Evolutionary conservation across 352 stramenopile species (phyloP).

Genomic region (Phytophthora multivora): DNA sequence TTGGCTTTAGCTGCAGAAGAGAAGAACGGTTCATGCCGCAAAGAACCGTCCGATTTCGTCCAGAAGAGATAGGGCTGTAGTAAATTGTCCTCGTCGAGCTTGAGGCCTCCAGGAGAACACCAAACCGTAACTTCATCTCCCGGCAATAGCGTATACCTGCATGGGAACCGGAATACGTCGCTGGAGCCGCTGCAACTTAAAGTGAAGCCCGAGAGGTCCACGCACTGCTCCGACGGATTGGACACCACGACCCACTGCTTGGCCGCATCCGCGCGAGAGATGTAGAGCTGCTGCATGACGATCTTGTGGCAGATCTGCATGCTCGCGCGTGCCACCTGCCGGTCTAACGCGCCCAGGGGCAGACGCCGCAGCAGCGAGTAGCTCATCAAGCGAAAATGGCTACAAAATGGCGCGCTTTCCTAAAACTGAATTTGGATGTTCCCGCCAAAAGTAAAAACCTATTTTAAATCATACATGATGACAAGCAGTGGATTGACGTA

Average conservation of each 20-base stretch:
- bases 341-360: constrained; percentile 65
- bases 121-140: constrained; percentile 86
- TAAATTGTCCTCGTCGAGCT: constrained; percentile 79
- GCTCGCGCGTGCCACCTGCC: constrained; percentile 65
- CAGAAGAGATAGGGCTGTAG: constrained; percentile 85
- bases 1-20: constrained; percentile 34
- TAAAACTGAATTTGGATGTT: constrained; percentile 17
- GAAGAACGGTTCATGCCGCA: constrained; percentile 74
- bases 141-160: constrained; percentile 65
- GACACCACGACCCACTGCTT: constrained; percentile 88
- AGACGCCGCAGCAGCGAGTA: constrained; percentile 69
- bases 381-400: constrained; percentile 39
- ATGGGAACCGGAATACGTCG: constrained; percentile 69
- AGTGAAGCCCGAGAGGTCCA: constrained; percentile 75
- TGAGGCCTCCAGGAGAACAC: constrained; percentile 62
- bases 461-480: neutral
- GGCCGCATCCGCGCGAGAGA: constrained; percentile 65
- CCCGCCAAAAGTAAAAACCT: constrained; percentile 28
- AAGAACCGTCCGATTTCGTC: constrained; percentile 60
- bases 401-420: constrained; percentile 4
- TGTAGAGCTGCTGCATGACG: constrained; percentile 88
- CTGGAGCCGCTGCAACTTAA: constrained; percentile 50
- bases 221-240: constrained; percentile 70
- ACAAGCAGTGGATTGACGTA: too few relatives aligned
- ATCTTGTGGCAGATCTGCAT: constrained; percentile 88